Percentiles rank a stretch among this genome's conserved stretches.
These are phyloP conservation scores for Fusarium sambucinum DNA, from an alignment of 2,329 filamentous ascomycete species.

Conservation along the genomic window DNA sequence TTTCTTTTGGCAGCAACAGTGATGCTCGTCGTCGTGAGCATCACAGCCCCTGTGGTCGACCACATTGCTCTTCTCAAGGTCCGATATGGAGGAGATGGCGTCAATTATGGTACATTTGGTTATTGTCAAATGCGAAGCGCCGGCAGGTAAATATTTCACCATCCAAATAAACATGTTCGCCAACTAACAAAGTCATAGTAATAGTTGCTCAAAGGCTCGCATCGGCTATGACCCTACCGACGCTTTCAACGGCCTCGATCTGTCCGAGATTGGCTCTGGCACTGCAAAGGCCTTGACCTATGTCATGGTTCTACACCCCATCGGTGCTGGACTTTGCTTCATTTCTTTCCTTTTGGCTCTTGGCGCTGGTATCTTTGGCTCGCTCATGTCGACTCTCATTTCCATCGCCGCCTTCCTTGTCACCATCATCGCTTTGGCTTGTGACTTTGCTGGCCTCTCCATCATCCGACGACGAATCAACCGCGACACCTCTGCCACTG, in stretches of 20 bases:
- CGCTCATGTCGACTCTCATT: slow-evolving; percentile 63
- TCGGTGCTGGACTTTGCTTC: slow-evolving; percentile 69
- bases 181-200: slow-evolving; percentile 46
- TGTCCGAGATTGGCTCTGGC: slow-evolving; percentile 58
- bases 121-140: slow-evolving; percentile 58
- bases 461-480: slow-evolving; percentile 68
- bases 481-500: slow-evolving; percentile 56
- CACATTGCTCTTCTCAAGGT: slow-evolving; percentile 67
- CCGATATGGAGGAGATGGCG: slow-evolving; percentile 50
- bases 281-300: slow-evolving; percentile 65
- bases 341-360: slow-evolving; percentile 68
- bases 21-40: slow-evolving; percentile 68
- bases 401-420: slow-evolving; percentile 65
- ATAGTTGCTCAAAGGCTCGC: slow-evolving; percentile 61
- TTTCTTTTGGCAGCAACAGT: slow-evolving; percentile 67
- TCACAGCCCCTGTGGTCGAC: slow-evolving; percentile 70
- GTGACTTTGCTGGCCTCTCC: slow-evolving; percentile 69
- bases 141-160: slow-evolving; percentile 38
- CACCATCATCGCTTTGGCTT: slow-evolving; percentile 62
- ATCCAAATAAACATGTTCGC: not conserved
- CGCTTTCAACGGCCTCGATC: slow-evolving; percentile 57
- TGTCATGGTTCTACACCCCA: slow-evolving; percentile 72
- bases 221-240: slow-evolving; percentile 69
- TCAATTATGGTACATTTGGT: slow-evolving; percentile 72
- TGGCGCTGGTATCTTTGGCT: slow-evolving; percentile 65